Base-by-base conservation (phyloP, 805 yeast genomes). In the Jamesozyma piceae region DNA sequence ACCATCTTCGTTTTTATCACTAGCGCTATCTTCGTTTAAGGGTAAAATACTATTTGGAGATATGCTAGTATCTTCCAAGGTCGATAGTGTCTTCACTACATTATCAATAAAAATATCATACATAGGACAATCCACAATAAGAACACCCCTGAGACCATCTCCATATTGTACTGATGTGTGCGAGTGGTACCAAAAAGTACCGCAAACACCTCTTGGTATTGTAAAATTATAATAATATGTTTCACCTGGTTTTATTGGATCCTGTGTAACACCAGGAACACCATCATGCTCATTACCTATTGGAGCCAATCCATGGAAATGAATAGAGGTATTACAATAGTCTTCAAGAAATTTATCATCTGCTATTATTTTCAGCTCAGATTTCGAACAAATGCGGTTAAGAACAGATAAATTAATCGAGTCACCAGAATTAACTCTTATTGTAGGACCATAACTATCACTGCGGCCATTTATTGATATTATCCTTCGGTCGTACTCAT, bases 191-290 rank as follows among this genome's bases (percentile, higher is more conserved):
- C 81, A 76, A 43, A 58, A 71, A 0, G 78, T 71, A 0, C 81
- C 81, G 39, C 68, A 63, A 28, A 67, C 69, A 41, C 56, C 58
- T 28, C 43, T 41, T 37, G 77, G 77, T 3, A 66, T 50, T 13
- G 66, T 66, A 46, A 75, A 72, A 30, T 59, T 55, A 47, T 76
- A 72, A 50, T 77, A 62, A 57, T 71, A 72, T 2, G 79, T 71
- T 49, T 75, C 76, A 21, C 78, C 80, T 11, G 81, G 77, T 32
- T 77, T 70, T 48, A 82, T 80, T 32, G 88, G 85, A 58, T 83
- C 77, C 57, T 82, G 89, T 13, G 85, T 78, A 18, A 82, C 41
- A 4, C 48, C 48, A 4, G 63, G 63, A 15, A 58, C 55, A 9
- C 63, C 62, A 77, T 67, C 68, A 68, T 67, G 40, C 13, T 68